Base-by-base conservation (phyloP, 2,329 filamentous ascomycete genomes). In the Kalmusia sp. region DNA sequence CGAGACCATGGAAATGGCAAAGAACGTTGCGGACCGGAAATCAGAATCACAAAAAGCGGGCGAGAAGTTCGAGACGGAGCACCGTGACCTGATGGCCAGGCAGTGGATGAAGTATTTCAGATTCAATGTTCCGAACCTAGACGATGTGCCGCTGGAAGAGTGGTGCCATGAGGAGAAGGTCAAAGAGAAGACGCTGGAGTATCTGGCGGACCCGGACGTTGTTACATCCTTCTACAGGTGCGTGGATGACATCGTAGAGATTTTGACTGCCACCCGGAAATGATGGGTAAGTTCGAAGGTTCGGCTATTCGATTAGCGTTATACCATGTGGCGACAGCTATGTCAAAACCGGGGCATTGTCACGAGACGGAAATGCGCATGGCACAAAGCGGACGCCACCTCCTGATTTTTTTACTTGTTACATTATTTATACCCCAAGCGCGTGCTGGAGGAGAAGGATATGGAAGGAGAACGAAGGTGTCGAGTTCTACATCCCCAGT, bases 71-170 rank as follows among this genome's bases (percentile, higher is more conserved):
- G 61, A 69, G 21, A 34, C 22, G 3, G 68, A 72, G n/a, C 56
- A 67, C 40, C 43, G 41, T 7, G 58, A 52, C 2, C 46, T 69
- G 12, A 69, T 70, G 44, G 61, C 66, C 14, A 51, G 61, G 11
- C 56, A 58, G 1, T 72, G 69, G 68, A 64, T 72, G 63, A 66
- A 67, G 51, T 72, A 68, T 43, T 72, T 70, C 46, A 54, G 69
- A 9, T 72, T 72, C 54, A 60, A 71, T 35, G 69, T 70, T 6
- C 57, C 62, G 2, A 61, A 62, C 7, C 50, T 72, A 28, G 56
- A 68, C 4, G 52, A 67, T 38, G 60, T 70, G 5, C 62, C 67
- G 17, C 47, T 72, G 19, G 64, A 71, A 21, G 69, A 72, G 51
- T 69, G 63, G 64, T 57, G 52, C n/a, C 51, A 61, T 28, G 61